A percentile compares a stretch with the other conserved stretches of the same genome.
Evolutionary conservation across 2,329 filamentous ascomycete genomes (phyloP).

Genomic region (Penicillium sp.): DNA sequence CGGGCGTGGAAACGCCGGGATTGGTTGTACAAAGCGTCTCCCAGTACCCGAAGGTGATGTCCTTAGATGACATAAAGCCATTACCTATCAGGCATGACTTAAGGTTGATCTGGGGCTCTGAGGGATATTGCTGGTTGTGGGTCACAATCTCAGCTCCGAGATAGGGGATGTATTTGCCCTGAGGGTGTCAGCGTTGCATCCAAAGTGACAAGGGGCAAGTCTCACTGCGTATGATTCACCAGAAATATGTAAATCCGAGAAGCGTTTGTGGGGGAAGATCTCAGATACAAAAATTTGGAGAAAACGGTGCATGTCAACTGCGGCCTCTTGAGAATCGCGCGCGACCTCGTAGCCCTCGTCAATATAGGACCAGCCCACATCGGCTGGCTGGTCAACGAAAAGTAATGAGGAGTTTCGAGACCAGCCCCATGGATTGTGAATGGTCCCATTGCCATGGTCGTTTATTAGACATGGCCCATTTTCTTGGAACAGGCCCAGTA

Average conservation of each 20-base stretch:
- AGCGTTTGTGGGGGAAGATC: constrained; percentile 45
- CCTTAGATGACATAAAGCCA: constrained; percentile 46
- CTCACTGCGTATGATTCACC: constrained; percentile 52
- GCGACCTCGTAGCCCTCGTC: constrained; percentile 22
- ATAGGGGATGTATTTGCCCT: constrained; percentile 52
- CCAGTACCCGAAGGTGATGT: constrained; percentile 47
- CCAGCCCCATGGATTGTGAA: constrained; percentile 25
- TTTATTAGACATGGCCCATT: constrained; percentile 44
- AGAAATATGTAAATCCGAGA: constrained; percentile 48
- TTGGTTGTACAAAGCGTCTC: constrained; percentile 51
- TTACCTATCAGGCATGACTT: constrained; percentile 51
- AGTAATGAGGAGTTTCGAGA: constrained; percentile 27
- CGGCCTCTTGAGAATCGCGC: constrained; percentile 44
- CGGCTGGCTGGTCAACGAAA: constrained; percentile 31
- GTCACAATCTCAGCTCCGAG: constrained; percentile 47
- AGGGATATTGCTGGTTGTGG: constrained; percentile 46
- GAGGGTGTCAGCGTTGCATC: not conserved
- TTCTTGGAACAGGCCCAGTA: constrained; percentile 55
- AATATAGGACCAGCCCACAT: constrained; percentile 29
- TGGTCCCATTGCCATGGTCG: constrained; percentile 24
- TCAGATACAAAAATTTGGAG: constrained; percentile 50
- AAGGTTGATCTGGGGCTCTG: constrained; percentile 44
- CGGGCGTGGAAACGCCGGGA: constrained; percentile 42
- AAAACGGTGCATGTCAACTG: constrained; percentile 52
- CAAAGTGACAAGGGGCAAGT: not conserved